Conservation (phyloP, 768 basidiomycete genomes). For the Tricholoma hemisulphureum region DNA sequence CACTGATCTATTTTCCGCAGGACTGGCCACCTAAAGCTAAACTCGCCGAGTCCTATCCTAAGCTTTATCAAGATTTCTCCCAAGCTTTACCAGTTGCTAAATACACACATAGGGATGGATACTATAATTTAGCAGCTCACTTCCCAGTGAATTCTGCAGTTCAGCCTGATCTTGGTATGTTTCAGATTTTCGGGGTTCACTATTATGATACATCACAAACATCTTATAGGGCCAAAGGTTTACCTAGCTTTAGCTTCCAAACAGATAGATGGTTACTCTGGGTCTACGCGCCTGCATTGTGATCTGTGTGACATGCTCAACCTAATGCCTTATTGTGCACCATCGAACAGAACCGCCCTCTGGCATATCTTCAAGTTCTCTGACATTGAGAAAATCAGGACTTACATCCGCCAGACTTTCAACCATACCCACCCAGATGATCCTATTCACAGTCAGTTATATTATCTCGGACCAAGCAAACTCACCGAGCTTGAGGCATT, state of each 20-base stretch:
- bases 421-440: no score
- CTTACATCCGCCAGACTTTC: slow-evolving; percentile 68
- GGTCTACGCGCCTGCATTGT: no score
- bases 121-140: slow-evolving; percentile 83
- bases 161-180: slow-evolving; percentile 72
- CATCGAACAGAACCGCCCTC: slow-evolving; percentile 63
- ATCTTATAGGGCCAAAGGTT: slow-evolving; percentile 76
- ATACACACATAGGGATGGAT: slow-evolving; percentile 85
- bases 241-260: slow-evolving; percentile 83
- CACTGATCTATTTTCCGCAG: slow-evolving; percentile 34
- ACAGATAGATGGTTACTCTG: slow-evolving; percentile 57
- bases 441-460: slow-evolving; percentile 86
- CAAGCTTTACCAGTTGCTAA: slow-evolving; percentile 85
- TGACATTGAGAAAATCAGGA: slow-evolving; percentile 73
- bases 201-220: background rate
- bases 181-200: slow-evolving; percentile 6
- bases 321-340: slow-evolving; percentile 74
- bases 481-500: slow-evolving; percentile 62
- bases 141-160: slow-evolving; percentile 70
- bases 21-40: slow-evolving; percentile 91
- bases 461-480: slow-evolving; percentile 66
- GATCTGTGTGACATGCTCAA: slow-evolving; percentile 92
- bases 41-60: slow-evolving; percentile 70
- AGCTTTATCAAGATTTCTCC: no score
- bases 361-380: slow-evolving; percentile 88